A percentile compares a stretch with the other conserved stretches of the same genome.
These are phyloP conservation scores for Puccinia novopanici DNA, from an alignment of 1,284 basidiomycete species.

Conservation along the genomic window DNA sequence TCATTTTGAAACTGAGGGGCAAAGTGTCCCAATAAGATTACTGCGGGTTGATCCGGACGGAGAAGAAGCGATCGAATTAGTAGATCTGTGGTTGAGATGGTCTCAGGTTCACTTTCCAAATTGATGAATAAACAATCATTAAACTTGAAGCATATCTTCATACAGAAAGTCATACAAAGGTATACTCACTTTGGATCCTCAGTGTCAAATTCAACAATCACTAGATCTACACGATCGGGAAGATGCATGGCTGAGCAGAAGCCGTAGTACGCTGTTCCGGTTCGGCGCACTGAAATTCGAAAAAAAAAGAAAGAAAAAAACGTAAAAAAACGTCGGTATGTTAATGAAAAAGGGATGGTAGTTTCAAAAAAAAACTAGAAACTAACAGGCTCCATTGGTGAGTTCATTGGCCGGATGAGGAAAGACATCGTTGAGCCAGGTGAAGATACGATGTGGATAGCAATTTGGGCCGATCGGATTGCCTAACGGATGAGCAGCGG, in stretches of 20 bases:
- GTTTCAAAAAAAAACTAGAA: too few species aligned
- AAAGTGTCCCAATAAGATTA: constrained; percentile 88
- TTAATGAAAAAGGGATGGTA: not conserved
- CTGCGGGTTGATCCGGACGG: constrained; percentile 81
- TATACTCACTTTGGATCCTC: constrained; percentile 76
- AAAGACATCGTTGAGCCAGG: constrained; percentile 92
- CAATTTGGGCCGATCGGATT: constrained; percentile 81
- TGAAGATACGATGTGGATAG: constrained; percentile 86
- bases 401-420: constrained; percentile 90
- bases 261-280: constrained; percentile 86
- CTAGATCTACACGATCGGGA: constrained; percentile 84
- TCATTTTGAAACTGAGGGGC: constrained; percentile 75
- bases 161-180: not conserved
- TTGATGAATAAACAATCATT: constrained; percentile 9
- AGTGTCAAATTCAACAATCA: constrained; percentile 87
- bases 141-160: not conserved
- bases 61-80: constrained; percentile 85
- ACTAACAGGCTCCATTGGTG: constrained; percentile 76
- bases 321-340: too few species aligned
- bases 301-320: constrained; percentile 6
- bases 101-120: constrained; percentile 67
- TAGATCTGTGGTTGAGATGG: constrained; percentile 81
- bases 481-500: constrained; percentile 61
- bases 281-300: constrained; percentile 67
- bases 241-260: constrained; percentile 88